Evolutionary conservation across 176 grass and related monocot genomes (phyloP), one percentile per base, ranked within the genome.

Genomic region (Guadua angustifolia): DNA sequence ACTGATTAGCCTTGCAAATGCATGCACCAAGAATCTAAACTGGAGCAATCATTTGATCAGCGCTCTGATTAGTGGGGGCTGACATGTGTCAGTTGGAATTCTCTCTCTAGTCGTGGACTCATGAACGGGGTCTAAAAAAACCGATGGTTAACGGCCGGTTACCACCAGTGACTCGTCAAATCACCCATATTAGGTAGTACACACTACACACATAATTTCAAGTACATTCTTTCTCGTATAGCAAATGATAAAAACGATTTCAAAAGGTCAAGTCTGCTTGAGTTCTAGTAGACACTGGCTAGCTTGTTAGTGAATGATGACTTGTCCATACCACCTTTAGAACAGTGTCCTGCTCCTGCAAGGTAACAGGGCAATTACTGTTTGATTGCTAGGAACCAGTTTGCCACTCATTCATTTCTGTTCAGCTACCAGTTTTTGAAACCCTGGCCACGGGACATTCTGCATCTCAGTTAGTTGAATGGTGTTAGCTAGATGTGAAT

Each of bases 1-100:
- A 52, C 46, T 63, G 61, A 52, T 65, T 26, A 38, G 68, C 62
- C 33, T 33, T 52, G 77, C 84, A 86, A 35, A 86, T 46, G 77
- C 64, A 9, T 57, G 50, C 3, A 79, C 83, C 29, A 26, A 10
- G 53, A 36, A 1, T 13, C 49, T 42, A 55, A 75, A 4, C 4
- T 15, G 47, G 21, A 84, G 15, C 49, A 66, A 84, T 65, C 9
- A 22, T 22, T 6, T 35, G 21, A 7, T 26, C 35, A 2, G 26
- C 36, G 50, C 69, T 47, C 43, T 11, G 10, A 73, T 73, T 24
- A 64, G 29, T 38, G 81, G 7, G 55, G 11, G 25, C 55, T 40
- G 57, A 19, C 82, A 75, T 15, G 71, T 53, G 45, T 17, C 42
- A 22, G 2, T 22, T 33, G 50, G 24, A 33, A 74, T 52, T 9